Conservation (phyloP, 257 asterid species). For the Salvia rosmarinus region DNA sequence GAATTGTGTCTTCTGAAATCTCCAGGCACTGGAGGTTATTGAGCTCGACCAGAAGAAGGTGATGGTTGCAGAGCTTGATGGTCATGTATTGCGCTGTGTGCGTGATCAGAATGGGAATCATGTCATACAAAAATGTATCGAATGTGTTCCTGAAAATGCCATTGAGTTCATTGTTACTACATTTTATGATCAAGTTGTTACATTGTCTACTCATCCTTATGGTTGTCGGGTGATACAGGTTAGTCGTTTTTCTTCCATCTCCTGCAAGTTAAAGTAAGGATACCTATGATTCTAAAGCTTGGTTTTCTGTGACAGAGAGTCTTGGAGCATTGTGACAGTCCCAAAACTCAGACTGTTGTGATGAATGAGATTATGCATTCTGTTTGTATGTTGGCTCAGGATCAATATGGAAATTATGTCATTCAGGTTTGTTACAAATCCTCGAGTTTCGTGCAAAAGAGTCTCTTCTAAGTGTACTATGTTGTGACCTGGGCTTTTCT, state of each 20-base stretch:
- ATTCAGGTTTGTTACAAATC: conserved; percentile 60
- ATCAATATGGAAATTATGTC: conserved; percentile 86
- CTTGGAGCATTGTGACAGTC: conserved; percentile 69
- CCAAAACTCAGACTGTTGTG: conserved; percentile 63
- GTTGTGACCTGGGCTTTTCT: background rate
- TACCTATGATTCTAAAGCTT: conserved; percentile 33
- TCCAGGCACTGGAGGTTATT: conserved; percentile 77
- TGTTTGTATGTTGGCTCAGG: conserved; percentile 75
- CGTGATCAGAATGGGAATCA: conserved; percentile 90
- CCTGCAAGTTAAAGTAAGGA: conserved; percentile 11
- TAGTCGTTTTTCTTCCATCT: conserved; percentile 17
- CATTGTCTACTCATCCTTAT: conserved; percentile 80
- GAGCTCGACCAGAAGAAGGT: conserved; percentile 69
- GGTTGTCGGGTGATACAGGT: conserved; percentile 96
- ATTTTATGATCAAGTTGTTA: conserved; percentile 66
- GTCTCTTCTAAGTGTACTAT: background rate
- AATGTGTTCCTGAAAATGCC: conserved; percentile 68
- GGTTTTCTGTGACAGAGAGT: conserved; percentile 56
- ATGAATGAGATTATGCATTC: conserved; percentile 73
- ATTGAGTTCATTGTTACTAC: conserved; percentile 68
- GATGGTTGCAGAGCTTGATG: conserved; percentile 83
- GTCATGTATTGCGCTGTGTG: conserved; percentile 81
- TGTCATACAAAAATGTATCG: conserved; percentile 86
- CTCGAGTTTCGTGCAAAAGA: background rate
- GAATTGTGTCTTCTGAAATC: conserved; percentile 13